A percentile compares a stretch with the other conserved stretches of the same genome.
phyloP scores from a whole-genome alignment of 805 yeast genomes.

The Schwanniomyces yamadae region DNA sequence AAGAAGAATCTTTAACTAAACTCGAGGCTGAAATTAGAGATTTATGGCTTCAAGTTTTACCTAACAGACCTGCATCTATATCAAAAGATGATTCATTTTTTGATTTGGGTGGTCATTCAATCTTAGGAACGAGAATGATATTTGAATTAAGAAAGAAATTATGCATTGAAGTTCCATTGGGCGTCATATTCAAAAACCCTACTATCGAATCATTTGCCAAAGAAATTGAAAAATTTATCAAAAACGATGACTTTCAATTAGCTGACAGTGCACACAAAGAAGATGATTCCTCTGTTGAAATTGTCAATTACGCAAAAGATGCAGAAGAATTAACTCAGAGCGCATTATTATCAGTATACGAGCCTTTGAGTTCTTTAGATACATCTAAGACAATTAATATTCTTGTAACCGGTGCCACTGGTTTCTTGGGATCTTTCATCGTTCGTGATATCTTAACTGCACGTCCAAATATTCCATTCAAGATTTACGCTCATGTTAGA shows the following conservation, averaged over 20 bases:
- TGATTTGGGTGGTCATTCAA: slow-evolving; percentile 97
- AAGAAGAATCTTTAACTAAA: slow-evolving; percentile 51
- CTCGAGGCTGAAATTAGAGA: slow-evolving; percentile 71
- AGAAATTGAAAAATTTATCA: slow-evolving; percentile 60
- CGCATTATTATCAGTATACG: slow-evolving; percentile 44
- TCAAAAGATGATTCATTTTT: slow-evolving; percentile 86
- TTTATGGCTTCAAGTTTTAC: slow-evolving; percentile 82
- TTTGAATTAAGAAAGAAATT: slow-evolving; percentile 81
- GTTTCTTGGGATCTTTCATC: slow-evolving; percentile 91
- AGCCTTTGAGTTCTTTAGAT: slow-evolving; percentile 39
- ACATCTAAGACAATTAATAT: slow-evolving; percentile 49
- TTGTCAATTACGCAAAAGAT: slow-evolving; percentile 62
- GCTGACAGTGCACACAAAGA: slow-evolving; percentile 31
- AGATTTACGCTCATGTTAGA: slow-evolving; percentile 86
- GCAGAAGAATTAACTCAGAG: slow-evolving; percentile 54
- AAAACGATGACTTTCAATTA: slow-evolving; percentile 48
- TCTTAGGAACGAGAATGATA: slow-evolving; percentile 94
- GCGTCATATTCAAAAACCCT: slow-evolving; percentile 86
- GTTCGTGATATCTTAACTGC: slow-evolving; percentile 66
- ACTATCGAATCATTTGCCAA: slow-evolving; percentile 76
- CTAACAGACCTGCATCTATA: slow-evolving; percentile 77
- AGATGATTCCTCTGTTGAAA: slow-evolving; percentile 28
- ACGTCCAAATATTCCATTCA: slow-evolving; percentile 51
- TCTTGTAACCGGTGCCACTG: slow-evolving; percentile 94
- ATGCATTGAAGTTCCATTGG: slow-evolving; percentile 81